phyloP scores from a whole-genome alignment of 805 yeast genomes.

The Schwanniomyces yamadae region DNA sequence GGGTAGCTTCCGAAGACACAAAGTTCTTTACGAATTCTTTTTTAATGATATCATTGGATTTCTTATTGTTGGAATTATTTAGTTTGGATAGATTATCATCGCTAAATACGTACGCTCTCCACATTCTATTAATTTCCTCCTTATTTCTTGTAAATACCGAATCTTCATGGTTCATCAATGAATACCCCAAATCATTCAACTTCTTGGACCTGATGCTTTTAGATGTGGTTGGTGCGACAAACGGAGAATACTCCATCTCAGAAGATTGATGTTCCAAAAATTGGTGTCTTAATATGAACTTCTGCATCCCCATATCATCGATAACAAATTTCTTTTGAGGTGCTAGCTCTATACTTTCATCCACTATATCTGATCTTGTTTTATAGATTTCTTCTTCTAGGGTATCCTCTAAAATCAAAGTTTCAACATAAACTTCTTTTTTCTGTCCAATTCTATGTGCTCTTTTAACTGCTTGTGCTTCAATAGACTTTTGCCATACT shows the following conservation, averaged over 20 bases:
- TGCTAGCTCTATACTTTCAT: constrained; percentile 8
- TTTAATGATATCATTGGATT: constrained; percentile 16
- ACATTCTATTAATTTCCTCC: constrained; percentile 11
- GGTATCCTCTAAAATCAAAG: constrained; percentile 59
- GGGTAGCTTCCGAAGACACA: constrained; percentile 9
- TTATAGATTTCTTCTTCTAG: constrained; percentile 68
- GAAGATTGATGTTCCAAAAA: constrained; percentile 36
- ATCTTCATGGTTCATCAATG: constrained; percentile 24
- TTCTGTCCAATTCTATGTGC: constrained; percentile 76
- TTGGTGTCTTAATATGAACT: constrained; percentile 49
- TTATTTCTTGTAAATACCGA: constrained; percentile 3
- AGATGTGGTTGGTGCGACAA: constrained; percentile 23
- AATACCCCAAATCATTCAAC: constrained; percentile 13
- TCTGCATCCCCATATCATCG: constrained; percentile 59
- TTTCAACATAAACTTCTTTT: constrained; percentile 65
- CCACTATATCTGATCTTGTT: constrained; percentile 22
- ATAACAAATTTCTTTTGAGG: constrained; percentile 40
- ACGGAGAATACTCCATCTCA: constrained; percentile 38
- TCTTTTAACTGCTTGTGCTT: constrained; percentile 76
- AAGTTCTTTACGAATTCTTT: constrained; percentile 17
- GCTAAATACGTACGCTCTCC: constrained; percentile 32
- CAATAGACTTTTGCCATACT: constrained; percentile 66
- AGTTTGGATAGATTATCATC: constrained; percentile 28
- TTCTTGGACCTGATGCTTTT: too few relatives aligned
- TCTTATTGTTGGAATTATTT: constrained; percentile 20